Percentiles rank a stretch among this genome's conserved stretches.
phyloP scores from a whole-genome alignment of 2,329 filamentous ascomycete species.

The Ophiognomonia clavigignenti-juglandacearum region DNA sequence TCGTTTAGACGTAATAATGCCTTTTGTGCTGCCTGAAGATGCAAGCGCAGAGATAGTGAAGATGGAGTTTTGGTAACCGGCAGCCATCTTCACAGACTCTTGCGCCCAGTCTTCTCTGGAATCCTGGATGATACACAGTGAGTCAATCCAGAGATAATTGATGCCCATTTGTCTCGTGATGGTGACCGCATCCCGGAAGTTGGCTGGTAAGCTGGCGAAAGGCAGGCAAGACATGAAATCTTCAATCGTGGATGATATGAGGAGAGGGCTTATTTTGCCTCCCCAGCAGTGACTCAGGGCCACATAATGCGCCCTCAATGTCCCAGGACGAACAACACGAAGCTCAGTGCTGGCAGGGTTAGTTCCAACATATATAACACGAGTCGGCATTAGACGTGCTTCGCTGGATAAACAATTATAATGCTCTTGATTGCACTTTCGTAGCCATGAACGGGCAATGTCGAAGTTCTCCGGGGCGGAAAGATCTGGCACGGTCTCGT shows the following conservation, averaged over 20 bases:
- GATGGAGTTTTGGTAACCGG: neutral
- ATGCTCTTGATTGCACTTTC: neutral
- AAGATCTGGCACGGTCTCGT: neutral
- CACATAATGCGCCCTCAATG: neutral
- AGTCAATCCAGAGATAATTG: constrained; percentile 5
- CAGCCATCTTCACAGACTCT: neutral
- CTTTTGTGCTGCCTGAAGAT: neutral
- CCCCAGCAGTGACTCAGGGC: constrained; percentile 6
- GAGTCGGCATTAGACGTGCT: neutral
- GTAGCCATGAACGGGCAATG: neutral
- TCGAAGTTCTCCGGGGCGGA: neutral
- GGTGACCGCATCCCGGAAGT: constrained; percentile 2
- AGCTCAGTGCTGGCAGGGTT: neutral
- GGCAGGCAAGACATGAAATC: neutral
- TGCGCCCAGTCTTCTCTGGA: neutral
- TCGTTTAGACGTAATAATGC: neutral
- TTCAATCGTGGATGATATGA: neutral
- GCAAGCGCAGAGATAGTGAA: neutral
- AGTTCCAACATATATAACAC: neutral
- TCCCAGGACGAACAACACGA: neutral
- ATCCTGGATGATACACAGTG: too few relatives aligned
- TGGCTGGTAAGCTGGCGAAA: neutral
- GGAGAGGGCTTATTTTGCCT: neutral
- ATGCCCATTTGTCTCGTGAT: neutral
- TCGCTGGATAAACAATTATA: neutral